Base-by-base conservation (phyloP, 257 asterid genomes). In the Rubia yunnanensis region DNA sequence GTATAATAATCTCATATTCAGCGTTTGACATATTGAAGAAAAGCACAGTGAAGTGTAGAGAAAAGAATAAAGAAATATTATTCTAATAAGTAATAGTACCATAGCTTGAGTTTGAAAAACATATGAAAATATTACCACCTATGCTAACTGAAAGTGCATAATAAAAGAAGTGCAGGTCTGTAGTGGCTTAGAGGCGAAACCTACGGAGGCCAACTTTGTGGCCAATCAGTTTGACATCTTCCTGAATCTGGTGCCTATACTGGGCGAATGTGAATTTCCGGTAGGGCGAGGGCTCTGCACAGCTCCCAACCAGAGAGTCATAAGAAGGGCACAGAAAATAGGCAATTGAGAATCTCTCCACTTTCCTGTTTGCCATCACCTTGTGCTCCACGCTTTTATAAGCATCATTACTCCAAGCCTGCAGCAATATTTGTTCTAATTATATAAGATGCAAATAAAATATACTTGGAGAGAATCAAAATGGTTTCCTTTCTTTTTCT, bases 361-460 rank as follows among this genome's bases (percentile, higher is more conserved):
- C 60, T 10, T 72, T 75, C 10, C 78, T 60, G 60, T 88, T 81
- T 0, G 79, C 76, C 78, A 83, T 73, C 71, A 86, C 96, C 53
- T 64, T 84, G 77, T 88, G 96, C 70, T 82, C 88, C 17, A 88
- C 87, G 64, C 95, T 88, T 70, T 75, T 86, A 31, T 86, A 88
- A 31, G 77, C 66, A 70, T 84, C 85, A 30, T 88, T 88, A 71
- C 96, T 88, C 96, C 92, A 88, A 28, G 92, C 96, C 96, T 88
- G 85, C 86, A 78, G 10, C 50, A 26, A 24, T 13, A 28, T 9
- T 10, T 4, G 7, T 13, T 1, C 3, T 20, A 8, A 38, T 1
- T 10, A 0, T 15, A 15, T 14, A 3, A 44, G 15, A 41, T 41
- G n/a, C n/a, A 41, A 41, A 10, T 39, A 39, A 10, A 39, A 39